Evolutionary conservation across 805 yeast genomes (phyloP).

Genomic region (Starmerella potacharoeniae): DNA sequence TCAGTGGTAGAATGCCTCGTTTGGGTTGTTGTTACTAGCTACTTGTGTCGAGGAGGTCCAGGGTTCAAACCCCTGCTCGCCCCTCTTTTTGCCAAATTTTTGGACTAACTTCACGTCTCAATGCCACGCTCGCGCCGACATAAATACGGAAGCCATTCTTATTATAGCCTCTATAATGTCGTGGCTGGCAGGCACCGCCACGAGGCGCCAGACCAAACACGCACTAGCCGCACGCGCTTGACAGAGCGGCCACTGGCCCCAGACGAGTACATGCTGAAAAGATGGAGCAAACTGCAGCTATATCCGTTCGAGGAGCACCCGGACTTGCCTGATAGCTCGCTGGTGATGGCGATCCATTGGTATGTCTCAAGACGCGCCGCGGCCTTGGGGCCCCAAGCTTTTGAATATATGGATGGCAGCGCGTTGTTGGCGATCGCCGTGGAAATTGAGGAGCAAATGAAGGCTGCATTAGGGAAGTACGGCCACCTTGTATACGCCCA

Average conservation of each 20-base stretch:
- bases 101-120: neutral
- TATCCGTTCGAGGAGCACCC: slow-evolving; percentile 18
- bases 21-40: slow-evolving; percentile 8
- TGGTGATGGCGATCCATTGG: slow-evolving; percentile 15
- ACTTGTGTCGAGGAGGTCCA: slow-evolving; percentile 14
- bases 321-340: slow-evolving; percentile 14
- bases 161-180: slow-evolving; percentile 7
- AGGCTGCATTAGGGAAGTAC: slow-evolving; percentile 9
- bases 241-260: slow-evolving; percentile 11
- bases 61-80: slow-evolving; percentile 20
- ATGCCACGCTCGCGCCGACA: neutral
- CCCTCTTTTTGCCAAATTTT: slow-evolving; percentile 4
- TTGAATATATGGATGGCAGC: slow-evolving; percentile 12
- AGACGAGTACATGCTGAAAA: slow-evolving; percentile 14
- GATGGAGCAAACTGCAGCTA: slow-evolving; percentile 1
- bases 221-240: neutral
- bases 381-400: neutral
- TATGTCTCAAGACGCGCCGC: slow-evolving; percentile 10
- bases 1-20: slow-evolving; percentile 18
- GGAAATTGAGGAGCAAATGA: slow-evolving; percentile 17
- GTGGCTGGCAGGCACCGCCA: slow-evolving; percentile 8
- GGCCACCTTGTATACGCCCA: slow-evolving; percentile 18
- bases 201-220: neutral
- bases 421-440: slow-evolving; percentile 17
- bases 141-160: neutral